These are phyloP conservation scores for Magnolia kwangsiensis DNA, from an alignment of 164 flowering plant genomes.

Conservation along the genomic window DNA sequence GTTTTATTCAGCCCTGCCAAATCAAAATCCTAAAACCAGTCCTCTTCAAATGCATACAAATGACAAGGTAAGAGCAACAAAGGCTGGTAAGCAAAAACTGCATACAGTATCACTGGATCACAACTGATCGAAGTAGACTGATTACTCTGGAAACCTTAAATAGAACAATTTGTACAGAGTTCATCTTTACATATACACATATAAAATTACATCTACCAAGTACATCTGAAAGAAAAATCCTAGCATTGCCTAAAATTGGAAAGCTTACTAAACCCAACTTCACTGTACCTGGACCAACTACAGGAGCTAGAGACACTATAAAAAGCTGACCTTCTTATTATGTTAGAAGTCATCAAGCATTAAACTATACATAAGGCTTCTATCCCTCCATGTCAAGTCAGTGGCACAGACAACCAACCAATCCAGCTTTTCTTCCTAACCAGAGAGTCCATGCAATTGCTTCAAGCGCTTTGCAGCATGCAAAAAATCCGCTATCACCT, in stretches of 20 bases:
- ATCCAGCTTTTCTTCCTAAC: constrained; percentile 2
- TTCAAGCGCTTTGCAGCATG: constrained; percentile 8
- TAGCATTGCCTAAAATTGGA: neutral
- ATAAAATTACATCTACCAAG: neutral
- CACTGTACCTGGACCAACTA: neutral
- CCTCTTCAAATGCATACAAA: neutral
- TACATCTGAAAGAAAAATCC: neutral
- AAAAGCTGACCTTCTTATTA: neutral
- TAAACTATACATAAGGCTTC: neutral
- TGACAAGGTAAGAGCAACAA: neutral
- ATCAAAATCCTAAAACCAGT: too few species aligned
- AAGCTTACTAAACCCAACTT: neutral
- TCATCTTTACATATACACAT: neutral
- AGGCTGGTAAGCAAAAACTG: neutral
- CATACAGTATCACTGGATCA: neutral
- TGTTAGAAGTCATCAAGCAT: neutral
- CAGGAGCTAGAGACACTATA: neutral
- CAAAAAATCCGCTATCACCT: constrained; percentile 3
- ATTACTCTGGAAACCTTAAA: neutral
- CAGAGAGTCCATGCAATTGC: constrained; percentile 6
- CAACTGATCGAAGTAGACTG: neutral
- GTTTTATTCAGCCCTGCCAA: too few species aligned
- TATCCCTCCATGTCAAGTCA: neutral
- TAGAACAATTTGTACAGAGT: neutral
- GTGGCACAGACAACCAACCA: neutral